A percentile compares a stretch with the other conserved stretches of the same genome.
These are phyloP conservation scores for Kokia cookei DNA, from an alignment of 441 rosid species.

Conservation along the genomic window DNA sequence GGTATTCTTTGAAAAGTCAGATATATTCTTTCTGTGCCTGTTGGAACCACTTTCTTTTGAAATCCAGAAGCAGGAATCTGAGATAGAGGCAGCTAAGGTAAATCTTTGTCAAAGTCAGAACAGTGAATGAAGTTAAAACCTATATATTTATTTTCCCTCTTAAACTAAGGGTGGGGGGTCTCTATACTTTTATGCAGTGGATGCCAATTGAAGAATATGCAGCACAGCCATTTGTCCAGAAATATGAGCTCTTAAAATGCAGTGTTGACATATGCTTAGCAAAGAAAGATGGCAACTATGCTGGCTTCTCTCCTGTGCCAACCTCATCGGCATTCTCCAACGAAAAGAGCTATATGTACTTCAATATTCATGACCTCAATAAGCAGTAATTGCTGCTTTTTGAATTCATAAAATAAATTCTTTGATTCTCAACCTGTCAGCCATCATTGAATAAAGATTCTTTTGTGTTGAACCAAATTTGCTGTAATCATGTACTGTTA, in stretches of 20 bases:
- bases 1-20: neutral
- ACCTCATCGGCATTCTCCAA: slow-evolving; percentile 25
- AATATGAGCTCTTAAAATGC: slow-evolving; percentile 35
- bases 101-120: neutral
- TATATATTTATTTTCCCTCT: neutral
- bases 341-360: slow-evolving; percentile 32
- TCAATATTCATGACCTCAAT: slow-evolving; percentile 25
- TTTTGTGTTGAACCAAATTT: neutral
- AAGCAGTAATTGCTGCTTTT: neutral
- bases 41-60: slow-evolving; percentile 52
- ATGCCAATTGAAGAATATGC: slow-evolving; percentile 68
- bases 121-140: neutral
- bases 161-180: neutral
- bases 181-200: slow-evolving; percentile 39
- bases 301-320: slow-evolving; percentile 50
- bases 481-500: too few species aligned
- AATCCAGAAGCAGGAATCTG: slow-evolving; percentile 58
- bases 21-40: neutral
- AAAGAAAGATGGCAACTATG: slow-evolving; percentile 36
- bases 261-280: slow-evolving; percentile 41
- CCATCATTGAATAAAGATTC: neutral
- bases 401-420: neutral
- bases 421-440: neutral
- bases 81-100: slow-evolving; percentile 83
- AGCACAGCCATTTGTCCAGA: slow-evolving; percentile 48